These are phyloP conservation scores for Kodamaea fungicola DNA, from an alignment of 1,139 yeast species.

Conservation along the genomic window DNA sequence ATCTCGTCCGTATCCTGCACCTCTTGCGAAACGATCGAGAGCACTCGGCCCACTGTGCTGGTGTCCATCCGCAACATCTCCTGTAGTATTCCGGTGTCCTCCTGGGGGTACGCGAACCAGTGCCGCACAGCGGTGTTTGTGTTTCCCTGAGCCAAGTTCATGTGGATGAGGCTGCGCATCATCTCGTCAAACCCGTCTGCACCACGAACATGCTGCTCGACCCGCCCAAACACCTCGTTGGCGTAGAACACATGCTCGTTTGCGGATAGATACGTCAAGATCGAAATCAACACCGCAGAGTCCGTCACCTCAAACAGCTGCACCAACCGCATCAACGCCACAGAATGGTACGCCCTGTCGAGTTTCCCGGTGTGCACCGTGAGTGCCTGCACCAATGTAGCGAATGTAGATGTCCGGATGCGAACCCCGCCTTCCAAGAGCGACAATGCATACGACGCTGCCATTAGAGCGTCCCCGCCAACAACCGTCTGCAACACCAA, in stretches of 20 bases:
- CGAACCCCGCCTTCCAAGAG: slow-evolving; percentile 3
- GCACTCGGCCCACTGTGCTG: no score
- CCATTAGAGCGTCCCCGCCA: slow-evolving; percentile 24
- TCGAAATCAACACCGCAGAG: slow-evolving; percentile 1
- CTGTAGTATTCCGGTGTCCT: no score
- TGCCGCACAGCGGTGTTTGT: slow-evolving; percentile 7
- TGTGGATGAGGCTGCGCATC: neutral
- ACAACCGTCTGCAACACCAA: slow-evolving; percentile 8
- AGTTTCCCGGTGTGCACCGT: slow-evolving; percentile 8
- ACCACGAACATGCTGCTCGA: neutral
- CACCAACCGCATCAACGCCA: slow-evolving; percentile 10
- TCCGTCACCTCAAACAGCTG: slow-evolving; percentile 3
- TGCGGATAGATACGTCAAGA: slow-evolving; percentile 7
- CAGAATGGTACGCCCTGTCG: slow-evolving; percentile 10
- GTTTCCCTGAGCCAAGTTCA: slow-evolving; percentile 7
- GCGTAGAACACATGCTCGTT: slow-evolving; percentile 12
- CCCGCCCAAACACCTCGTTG: slow-evolving; percentile 6
- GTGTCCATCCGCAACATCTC: neutral
- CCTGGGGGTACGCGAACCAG: slow-evolving; percentile 5
- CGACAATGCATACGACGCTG: slow-evolving; percentile 15
- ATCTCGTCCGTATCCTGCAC: slow-evolving; percentile 2
- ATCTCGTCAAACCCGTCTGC: neutral
- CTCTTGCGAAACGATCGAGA: neutral
- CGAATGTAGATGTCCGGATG: slow-evolving; percentile 3
- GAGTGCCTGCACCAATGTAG: slow-evolving; percentile 7